phyloP scores from a whole-genome alignment of 306 rosid species.

The Acacia confusa region DNA sequence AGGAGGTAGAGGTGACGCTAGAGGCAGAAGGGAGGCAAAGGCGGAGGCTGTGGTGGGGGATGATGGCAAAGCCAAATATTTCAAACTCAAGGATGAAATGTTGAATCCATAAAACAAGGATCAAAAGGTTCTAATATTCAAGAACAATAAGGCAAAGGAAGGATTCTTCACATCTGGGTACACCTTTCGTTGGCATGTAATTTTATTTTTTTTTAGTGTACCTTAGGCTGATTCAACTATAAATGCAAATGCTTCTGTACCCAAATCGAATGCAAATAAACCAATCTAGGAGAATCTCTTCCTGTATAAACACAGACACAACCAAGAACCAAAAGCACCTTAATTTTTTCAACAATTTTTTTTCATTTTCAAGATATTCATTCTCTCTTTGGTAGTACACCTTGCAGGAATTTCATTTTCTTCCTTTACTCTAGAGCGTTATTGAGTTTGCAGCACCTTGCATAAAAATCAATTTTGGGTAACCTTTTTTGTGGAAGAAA shows the following conservation, averaged over 20 bases:
- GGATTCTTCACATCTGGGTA: conserved; percentile 43
- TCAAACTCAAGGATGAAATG: conserved; percentile 48
- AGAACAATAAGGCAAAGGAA: not conserved
- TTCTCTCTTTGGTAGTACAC: too few relatives aligned
- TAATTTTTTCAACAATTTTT: too few relatives aligned
- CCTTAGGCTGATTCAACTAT: conserved; percentile 15
- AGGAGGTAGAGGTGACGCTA: not conserved
- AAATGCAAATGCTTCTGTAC: conserved; percentile 1
- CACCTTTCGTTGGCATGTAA: conserved; percentile 9
- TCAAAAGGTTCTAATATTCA: conserved; percentile 17
- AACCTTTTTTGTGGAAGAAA: too few relatives aligned
- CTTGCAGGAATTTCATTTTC: too few relatives aligned
- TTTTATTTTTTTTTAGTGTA: not conserved
- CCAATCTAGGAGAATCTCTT: not conserved
- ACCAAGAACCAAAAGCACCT: too few relatives aligned
- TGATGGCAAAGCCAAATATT: conserved; percentile 36
- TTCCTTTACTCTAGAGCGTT: too few relatives aligned
- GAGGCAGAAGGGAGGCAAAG: not conserved
- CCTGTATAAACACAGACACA: too few relatives aligned
- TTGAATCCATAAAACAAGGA: conserved; percentile 58
- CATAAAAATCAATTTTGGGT: too few relatives aligned
- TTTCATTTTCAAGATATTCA: too few relatives aligned
- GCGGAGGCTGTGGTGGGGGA: not conserved
- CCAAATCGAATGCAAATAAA: not conserved
- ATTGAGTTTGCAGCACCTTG: too few relatives aligned